Evolutionary conservation across 1,284 basidiomycete species (phyloP).

Genomic region (Macrocystidia cucumis): DNA sequence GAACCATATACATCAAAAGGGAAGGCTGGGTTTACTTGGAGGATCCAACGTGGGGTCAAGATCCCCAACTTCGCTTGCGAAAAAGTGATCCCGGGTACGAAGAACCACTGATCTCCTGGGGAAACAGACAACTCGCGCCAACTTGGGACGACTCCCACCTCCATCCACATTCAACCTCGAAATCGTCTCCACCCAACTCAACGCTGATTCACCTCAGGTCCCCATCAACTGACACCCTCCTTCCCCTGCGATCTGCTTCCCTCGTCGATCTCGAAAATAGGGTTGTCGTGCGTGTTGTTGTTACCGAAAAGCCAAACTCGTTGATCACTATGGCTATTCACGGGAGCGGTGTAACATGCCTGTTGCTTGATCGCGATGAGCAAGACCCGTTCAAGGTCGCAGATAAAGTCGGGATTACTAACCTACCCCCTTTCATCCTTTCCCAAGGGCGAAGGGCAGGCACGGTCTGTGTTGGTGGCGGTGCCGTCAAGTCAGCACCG

Average conservation of each 20-base stretch:
- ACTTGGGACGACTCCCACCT: slow-evolving; percentile 7
- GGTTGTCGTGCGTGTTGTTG: slow-evolving; percentile 8
- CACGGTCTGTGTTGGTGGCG: background rate
- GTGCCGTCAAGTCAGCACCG: no score
- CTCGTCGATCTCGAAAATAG: slow-evolving; percentile 12
- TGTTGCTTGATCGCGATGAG: slow-evolving; percentile 14
- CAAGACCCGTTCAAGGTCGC: no score
- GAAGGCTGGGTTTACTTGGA: slow-evolving; percentile 11
- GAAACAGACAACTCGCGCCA: slow-evolving; percentile 11
- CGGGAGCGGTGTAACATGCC: slow-evolving; percentile 15
- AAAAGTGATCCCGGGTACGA: slow-evolving; percentile 4
- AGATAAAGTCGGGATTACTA: background rate
- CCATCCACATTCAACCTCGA: background rate
- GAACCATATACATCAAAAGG: slow-evolving; percentile 9
- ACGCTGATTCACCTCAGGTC: no score
- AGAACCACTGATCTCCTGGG: slow-evolving; percentile 8
- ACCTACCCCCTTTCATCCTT: background rate
- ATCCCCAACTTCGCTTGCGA: slow-evolving; percentile 1
- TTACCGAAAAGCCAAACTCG: slow-evolving; percentile 10
- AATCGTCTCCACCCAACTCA: no score
- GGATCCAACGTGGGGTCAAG: slow-evolving; percentile 5
- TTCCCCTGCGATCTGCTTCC: no score
- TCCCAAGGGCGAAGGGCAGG: background rate
- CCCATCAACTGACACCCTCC: no score
- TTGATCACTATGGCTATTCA: slow-evolving; percentile 14